Conservation (phyloP, 352 stramenopile genomes). For the Plasmopara halstedii region DNA sequence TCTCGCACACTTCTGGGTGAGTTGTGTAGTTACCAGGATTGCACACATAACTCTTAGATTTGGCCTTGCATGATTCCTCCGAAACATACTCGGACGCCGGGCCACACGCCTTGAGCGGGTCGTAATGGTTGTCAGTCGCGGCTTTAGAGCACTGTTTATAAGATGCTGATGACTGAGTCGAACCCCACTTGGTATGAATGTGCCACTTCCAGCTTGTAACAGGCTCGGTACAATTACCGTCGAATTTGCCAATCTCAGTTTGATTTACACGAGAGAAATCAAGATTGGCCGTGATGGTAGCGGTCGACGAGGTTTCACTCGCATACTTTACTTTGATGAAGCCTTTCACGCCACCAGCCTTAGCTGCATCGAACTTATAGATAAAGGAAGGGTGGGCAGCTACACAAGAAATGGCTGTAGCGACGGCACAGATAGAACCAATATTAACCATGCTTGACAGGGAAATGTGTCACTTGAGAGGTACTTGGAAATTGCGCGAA, state of each 20-base stretch:
- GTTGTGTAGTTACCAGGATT: constrained; percentile 30
- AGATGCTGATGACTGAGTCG: constrained; percentile 21
- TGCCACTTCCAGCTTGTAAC: constrained; percentile 50
- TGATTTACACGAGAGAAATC: constrained; percentile 34
- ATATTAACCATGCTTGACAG: neutral
- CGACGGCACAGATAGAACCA: constrained; percentile 6
- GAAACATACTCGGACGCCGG: constrained; percentile 35
- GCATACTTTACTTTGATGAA: constrained; percentile 34
- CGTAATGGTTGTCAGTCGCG: constrained; percentile 46
- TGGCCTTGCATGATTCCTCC: constrained; percentile 19
- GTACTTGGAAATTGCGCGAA: neutral
- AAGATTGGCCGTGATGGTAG: constrained; percentile 29
- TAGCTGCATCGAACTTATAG: constrained; percentile 35
- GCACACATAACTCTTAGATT: constrained; percentile 33
- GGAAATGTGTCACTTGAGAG: neutral
- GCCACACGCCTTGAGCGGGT: constrained; percentile 38
- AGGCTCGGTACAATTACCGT: constrained; percentile 30
- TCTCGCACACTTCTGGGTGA: constrained; percentile 35
- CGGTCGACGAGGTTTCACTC: constrained; percentile 14
- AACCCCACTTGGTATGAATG: constrained; percentile 45
- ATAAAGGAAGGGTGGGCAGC: constrained; percentile 20
- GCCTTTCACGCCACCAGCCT: constrained; percentile 26
- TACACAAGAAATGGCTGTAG: constrained; percentile 2
- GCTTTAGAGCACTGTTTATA: constrained; percentile 37
- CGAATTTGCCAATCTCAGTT: constrained; percentile 15